Evolutionary conservation across 2,329 filamentous ascomycete genomes (phyloP).

Genomic region (Alternaria arborescens): DNA sequence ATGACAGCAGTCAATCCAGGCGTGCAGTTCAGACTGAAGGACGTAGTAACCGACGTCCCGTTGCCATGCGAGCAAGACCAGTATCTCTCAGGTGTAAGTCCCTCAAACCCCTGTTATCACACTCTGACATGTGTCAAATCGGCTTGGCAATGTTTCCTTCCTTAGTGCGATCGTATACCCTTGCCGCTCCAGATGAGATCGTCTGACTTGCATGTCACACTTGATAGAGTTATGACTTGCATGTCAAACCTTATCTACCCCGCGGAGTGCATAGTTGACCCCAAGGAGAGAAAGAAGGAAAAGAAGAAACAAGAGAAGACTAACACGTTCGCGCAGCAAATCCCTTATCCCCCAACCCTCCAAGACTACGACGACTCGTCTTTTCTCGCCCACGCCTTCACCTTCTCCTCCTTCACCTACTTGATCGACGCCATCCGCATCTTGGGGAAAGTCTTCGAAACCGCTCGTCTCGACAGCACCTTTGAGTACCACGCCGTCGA

Average conservation of each 20-base stretch:
- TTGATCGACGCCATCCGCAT: conserved; percentile 83
- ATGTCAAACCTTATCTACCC: neutral
- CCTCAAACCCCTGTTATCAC: neutral
- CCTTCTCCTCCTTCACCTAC: conserved; percentile 86
- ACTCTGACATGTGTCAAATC: neutral
- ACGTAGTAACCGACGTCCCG: conserved; percentile 71
- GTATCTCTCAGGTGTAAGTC: conserved; percentile 58
- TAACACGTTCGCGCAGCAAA: conserved; percentile 33
- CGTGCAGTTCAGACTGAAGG: conserved; percentile 74
- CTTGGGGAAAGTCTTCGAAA: conserved; percentile 76
- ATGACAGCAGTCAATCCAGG: conserved; percentile 80
- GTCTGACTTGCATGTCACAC: conserved; percentile 6
- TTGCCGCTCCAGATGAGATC: neutral
- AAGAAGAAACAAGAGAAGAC: neutral
- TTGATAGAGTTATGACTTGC: neutral
- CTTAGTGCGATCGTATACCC: neutral
- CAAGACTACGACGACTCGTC: conserved; percentile 81
- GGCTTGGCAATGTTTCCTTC: conserved; percentile 28
- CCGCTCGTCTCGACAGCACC: conserved; percentile 42
- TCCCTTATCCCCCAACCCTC: conserved; percentile 60
- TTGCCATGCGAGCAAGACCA: conserved; percentile 86
- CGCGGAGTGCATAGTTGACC: neutral
- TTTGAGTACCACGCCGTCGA: conserved; percentile 60
- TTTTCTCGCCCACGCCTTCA: conserved; percentile 71
- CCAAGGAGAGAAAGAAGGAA: neutral